Evolutionary conservation across 768 basidiomycete genomes (phyloP).

Genomic region (Imleria badia): DNA sequence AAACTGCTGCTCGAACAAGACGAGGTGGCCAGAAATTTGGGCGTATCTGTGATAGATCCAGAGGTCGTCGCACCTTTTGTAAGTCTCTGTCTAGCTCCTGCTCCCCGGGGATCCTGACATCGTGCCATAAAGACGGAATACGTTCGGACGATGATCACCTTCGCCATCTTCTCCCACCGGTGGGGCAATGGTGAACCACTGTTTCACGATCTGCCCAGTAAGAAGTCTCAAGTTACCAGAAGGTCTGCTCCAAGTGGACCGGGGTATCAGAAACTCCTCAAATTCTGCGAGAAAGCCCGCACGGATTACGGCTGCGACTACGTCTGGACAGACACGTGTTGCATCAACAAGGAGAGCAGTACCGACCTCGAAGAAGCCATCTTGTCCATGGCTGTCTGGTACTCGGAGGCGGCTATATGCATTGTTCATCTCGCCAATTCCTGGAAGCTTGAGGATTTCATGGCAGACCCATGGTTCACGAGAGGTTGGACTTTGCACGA

Average conservation of each 20-base stretch:
- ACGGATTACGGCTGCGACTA: conserved; percentile 25
- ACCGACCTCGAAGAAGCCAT: conserved; percentile 30
- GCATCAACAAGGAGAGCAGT: conserved; percentile 28
- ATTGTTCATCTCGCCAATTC: conserved; percentile 27
- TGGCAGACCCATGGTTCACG: conserved; percentile 24
- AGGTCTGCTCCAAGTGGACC: conserved; percentile 14
- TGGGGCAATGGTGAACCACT: conserved; percentile 24
- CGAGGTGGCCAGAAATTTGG: conserved; percentile 21
- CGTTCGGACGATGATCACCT: conserved; percentile 19
- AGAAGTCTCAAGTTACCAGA: conserved; percentile 11
- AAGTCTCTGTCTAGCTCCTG: background rate
- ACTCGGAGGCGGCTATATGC: conserved; percentile 22
- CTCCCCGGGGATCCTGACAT: conserved; percentile 1
- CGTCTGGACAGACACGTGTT: conserved; percentile 30
- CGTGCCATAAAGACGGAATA: conserved; percentile 12
- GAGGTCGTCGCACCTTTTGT: conserved; percentile 23
- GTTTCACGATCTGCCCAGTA: conserved; percentile 24
- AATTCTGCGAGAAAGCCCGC: conserved; percentile 28
- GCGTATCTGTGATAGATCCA: conserved; percentile 21
- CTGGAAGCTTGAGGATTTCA: conserved; percentile 19
- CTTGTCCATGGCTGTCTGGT: conserved; percentile 26
- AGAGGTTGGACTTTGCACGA: conserved; percentile 26
- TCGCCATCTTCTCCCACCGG: conserved; percentile 29
- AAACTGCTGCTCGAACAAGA: conserved; percentile 25
- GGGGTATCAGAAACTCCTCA: conserved; percentile 27